Conservation (phyloP, 371 early-diverging fungal species). For the Mortierella sp. region DNA sequence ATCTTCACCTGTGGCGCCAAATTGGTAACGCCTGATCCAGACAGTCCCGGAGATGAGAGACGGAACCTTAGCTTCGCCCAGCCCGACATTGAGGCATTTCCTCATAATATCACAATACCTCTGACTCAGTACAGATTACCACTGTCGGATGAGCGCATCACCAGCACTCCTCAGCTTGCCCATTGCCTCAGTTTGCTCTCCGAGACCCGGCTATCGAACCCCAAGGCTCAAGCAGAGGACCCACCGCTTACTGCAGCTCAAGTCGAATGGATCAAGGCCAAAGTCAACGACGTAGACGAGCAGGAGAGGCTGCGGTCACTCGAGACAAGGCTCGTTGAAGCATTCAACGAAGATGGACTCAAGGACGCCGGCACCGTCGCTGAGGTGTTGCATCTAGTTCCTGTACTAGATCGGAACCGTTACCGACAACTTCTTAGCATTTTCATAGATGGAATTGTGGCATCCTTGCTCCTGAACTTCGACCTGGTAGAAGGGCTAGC, state of each 20-base stretch:
- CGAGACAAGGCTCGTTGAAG: not conserved
- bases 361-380: not conserved
- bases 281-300: no score
- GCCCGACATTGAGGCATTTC: no score
- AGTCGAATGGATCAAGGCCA: not conserved
- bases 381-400: slow-evolving; percentile 6
- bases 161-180: slow-evolving; percentile 1
- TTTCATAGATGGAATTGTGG: not conserved
- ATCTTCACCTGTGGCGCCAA: no score
- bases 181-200: slow-evolving; percentile 2
- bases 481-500: slow-evolving; percentile 3
- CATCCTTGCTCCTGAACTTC: not conserved
- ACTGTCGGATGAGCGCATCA: not conserved
- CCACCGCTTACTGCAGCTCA: not conserved
- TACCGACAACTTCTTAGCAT: not conserved
- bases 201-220: no score
- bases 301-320: not conserved
- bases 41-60: no score
- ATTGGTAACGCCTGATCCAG: no score
- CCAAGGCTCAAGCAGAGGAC: no score
- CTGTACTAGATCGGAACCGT: not conserved
- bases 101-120: no score
- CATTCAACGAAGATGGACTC: slow-evolving; percentile 4
- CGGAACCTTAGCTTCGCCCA: no score
- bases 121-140: no score